phyloP scores from a whole-genome alignment of 2,329 filamentous ascomycete genomes.

The Xylaria sp. region DNA sequence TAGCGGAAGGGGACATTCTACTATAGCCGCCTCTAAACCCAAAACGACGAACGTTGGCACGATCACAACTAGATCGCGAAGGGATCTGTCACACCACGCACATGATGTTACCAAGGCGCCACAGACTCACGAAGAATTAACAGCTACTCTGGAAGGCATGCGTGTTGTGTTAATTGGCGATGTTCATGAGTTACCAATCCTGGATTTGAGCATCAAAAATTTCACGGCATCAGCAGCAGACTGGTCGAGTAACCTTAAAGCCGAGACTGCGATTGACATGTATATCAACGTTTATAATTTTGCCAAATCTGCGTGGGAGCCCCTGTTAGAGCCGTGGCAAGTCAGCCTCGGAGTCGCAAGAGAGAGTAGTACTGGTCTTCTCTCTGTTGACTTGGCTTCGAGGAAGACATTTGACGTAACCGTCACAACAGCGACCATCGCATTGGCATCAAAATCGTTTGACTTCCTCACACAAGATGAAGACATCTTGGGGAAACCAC shows the following conservation, averaged over 20 bases:
- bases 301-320: conserved; percentile 98
- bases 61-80: conserved; percentile 45
- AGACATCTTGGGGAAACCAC: conserved; percentile 92
- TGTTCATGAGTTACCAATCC: conserved; percentile 90
- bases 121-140: conserved; percentile 76
- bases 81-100: conserved; percentile 45
- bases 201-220: conserved; percentile 92
- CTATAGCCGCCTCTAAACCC: conserved; percentile 56
- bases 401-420: conserved; percentile 93
- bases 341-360: conserved; percentile 90
- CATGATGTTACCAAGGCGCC: conserved; percentile 51
- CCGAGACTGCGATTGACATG: conserved; percentile 89
- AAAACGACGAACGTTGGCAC: conserved; percentile 52
- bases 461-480: conserved; percentile 89
- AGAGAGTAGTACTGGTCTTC: conserved; percentile 76
- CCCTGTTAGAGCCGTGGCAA: conserved; percentile 94
- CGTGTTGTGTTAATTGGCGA: conserved; percentile 96
- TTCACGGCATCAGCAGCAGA: conserved; percentile 88
- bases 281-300: conserved; percentile 99
- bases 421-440: conserved; percentile 92
- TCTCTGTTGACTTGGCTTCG: conserved; percentile 88
- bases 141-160: conserved; percentile 86
- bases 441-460: conserved; percentile 90
- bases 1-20: conserved; percentile 67
- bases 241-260: conserved; percentile 89